Evolutionary conservation across 768 basidiomycete genomes (phyloP), one percentile per base, ranked within the genome.

Genomic region (Boletus eberwhitei): DNA sequence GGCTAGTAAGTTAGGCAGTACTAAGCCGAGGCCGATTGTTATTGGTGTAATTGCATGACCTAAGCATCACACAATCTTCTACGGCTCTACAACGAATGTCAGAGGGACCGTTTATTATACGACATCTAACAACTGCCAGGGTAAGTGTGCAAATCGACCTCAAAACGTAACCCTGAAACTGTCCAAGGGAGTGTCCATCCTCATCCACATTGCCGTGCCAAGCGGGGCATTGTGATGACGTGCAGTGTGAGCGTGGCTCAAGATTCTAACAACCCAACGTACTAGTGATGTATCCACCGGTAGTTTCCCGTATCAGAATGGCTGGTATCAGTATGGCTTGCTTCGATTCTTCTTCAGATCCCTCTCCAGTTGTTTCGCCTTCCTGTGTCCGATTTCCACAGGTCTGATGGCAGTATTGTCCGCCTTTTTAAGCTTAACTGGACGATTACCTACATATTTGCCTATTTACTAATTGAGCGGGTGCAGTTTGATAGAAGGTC

Each of bases 361-460:
- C 72, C 84, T 88, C 69, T 97, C 95, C 41, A 98, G 77, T 68
- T 89, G 83, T 69, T 85, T 88, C 13, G 95, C 96, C 73, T 97
- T 98, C 54, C 87, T 81, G 66, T 91, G 87, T 1, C 96, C 94
- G 58, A 99, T 97, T 66, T 92, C 87, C 35, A 98, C 95, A 8
- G 93, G 88, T 50, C 90, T 81, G 53, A 98, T 90, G 48, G 87
- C 83, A 44, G 86, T 84, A 61, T 82, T 82, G 67, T 94, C 91
- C 35, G 97, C 95, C 71, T 97, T 98, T 75, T 90, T 94, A 57
- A 99, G 81, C 67, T 91, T 91, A 61, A 99, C 85, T n/a, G 97
- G 97, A 49, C 97, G 83, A 66, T 96, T 96, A 40, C 97, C 97
- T 48, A 99, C 95, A 72, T 99, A 99, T 78, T 98, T 98, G 59